Conservation (phyloP, 2,329 filamentous ascomycete genomes). For the Penicillium sp. region DNA sequence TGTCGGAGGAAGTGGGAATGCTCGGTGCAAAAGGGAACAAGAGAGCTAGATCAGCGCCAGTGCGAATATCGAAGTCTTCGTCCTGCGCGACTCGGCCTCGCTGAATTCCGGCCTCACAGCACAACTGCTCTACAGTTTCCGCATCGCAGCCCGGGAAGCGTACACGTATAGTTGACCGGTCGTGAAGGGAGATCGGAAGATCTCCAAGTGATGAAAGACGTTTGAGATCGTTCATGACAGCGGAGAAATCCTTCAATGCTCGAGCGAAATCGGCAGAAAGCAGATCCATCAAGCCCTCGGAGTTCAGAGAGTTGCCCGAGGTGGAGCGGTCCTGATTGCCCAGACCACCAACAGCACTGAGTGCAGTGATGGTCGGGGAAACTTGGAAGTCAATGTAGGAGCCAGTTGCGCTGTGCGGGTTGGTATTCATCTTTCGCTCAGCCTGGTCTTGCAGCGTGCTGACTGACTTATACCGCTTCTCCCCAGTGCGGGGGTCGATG, state of each 20-base stretch:
- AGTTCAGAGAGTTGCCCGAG: constrained; percentile 64
- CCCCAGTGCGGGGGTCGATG: constrained; percentile 62
- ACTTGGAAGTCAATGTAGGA: constrained; percentile 86
- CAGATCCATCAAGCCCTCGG: constrained; percentile 77
- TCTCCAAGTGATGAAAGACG: constrained; percentile 75
- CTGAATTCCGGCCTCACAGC: constrained; percentile 80
- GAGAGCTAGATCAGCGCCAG: constrained; percentile 70
- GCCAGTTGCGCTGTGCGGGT: constrained; percentile 58
- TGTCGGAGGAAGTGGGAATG: constrained; percentile 44
- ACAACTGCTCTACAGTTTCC: constrained; percentile 75
- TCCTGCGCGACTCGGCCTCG: constrained; percentile 79
- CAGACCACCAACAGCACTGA: constrained; percentile 62
- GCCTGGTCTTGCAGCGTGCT: constrained; percentile 71
- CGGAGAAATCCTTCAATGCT: constrained; percentile 77
- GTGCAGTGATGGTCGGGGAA: constrained; percentile 83
- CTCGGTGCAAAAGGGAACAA: constrained; percentile 82
- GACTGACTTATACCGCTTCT: constrained; percentile 77
- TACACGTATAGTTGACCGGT: constrained; percentile 66
- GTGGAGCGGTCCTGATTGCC: constrained; percentile 24
- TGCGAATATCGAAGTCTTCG: constrained; percentile 64
- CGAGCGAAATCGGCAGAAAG: constrained; percentile 86
- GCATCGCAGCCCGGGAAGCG: constrained; percentile 90
- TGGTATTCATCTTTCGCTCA: constrained; percentile 61
- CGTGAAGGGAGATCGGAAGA: constrained; percentile 72
- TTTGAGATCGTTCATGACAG: constrained; percentile 76